Percentiles rank a stretch among this genome's conserved stretches.
These are phyloP conservation scores for Colletotrichum sp. DNA, from an alignment of 2,329 filamentous ascomycete genomes.

Conservation along the genomic window DNA sequence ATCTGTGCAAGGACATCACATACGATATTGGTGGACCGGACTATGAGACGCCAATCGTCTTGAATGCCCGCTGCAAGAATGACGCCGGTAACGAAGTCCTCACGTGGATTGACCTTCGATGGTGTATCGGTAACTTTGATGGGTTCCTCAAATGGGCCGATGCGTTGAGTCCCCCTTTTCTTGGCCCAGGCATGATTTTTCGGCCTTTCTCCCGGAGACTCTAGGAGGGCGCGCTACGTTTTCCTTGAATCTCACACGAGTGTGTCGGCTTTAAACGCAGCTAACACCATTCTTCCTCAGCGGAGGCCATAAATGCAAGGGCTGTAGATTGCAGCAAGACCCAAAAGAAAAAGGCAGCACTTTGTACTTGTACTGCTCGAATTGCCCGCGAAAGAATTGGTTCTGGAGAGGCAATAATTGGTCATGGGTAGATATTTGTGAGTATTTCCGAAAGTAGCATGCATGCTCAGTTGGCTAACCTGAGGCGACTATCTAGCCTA, in stretches of 20 bases:
- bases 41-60: background rate
- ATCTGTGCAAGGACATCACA: background rate
- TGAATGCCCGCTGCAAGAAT: background rate
- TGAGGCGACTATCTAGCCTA: background rate
- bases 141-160: background rate
- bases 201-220: fast-evolving
- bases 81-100: background rate
- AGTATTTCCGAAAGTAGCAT: background rate
- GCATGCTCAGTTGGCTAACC: background rate
- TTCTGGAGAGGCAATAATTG: background rate
- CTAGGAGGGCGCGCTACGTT: fast-evolving
- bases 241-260: fast-evolving
- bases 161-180: background rate
- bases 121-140: background rate
- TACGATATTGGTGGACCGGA: background rate
- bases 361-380: background rate
- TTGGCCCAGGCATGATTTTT: fast-evolving
- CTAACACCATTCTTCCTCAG: background rate
- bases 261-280: fast-evolving
- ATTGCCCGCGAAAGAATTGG: background rate
- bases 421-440: background rate
- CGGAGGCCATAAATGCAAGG: background rate
- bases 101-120: background rate
- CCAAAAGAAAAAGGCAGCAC: background rate
- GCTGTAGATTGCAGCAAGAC: background rate